These are phyloP conservation scores for Glaciozyma martinii DNA, from an alignment of 768 basidiomycete genomes.

Conservation along the genomic window DNA sequence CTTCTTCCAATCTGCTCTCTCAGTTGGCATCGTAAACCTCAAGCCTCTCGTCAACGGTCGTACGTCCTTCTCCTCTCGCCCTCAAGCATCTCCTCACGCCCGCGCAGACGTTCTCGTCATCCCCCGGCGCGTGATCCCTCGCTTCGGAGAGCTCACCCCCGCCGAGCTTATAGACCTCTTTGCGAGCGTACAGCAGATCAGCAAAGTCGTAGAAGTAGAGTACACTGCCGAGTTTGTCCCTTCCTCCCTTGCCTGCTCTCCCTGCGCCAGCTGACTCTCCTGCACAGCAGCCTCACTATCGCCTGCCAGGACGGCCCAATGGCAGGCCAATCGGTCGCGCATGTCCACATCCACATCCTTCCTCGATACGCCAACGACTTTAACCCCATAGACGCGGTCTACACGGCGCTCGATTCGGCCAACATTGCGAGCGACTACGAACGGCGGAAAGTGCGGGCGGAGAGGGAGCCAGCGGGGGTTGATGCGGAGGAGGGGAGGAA, in stretches of 20 bases:
- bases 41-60: constrained; percentile 91
- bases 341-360: constrained; percentile 87
- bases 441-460: constrained; percentile 36
- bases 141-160: constrained; percentile 46
- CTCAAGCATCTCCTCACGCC: neutral
- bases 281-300: constrained; percentile 53
- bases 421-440: constrained; percentile 41
- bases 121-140: constrained; percentile 47
- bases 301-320: constrained; percentile 62
- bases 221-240: constrained; percentile 59
- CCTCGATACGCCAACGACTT: constrained; percentile 59
- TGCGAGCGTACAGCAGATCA: constrained; percentile 66
- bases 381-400: constrained; percentile 40
- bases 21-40: constrained; percentile 74
- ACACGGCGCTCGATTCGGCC: constrained; percentile 63
- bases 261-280: neutral
- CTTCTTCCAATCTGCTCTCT: constrained; percentile 19
- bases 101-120: constrained; percentile 52
- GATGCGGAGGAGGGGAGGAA: constrained; percentile 47
- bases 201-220: constrained; percentile 65
- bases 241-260: neutral
- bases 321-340: constrained; percentile 76
- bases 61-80: constrained; percentile 45
- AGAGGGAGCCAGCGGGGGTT: constrained; percentile 47
- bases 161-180: constrained; percentile 73